Evolutionary conservation across 1,284 basidiomycete genomes (phyloP), one percentile per base, ranked within the genome.

Genomic region (Erythrobasidium hasegawianum): DNA sequence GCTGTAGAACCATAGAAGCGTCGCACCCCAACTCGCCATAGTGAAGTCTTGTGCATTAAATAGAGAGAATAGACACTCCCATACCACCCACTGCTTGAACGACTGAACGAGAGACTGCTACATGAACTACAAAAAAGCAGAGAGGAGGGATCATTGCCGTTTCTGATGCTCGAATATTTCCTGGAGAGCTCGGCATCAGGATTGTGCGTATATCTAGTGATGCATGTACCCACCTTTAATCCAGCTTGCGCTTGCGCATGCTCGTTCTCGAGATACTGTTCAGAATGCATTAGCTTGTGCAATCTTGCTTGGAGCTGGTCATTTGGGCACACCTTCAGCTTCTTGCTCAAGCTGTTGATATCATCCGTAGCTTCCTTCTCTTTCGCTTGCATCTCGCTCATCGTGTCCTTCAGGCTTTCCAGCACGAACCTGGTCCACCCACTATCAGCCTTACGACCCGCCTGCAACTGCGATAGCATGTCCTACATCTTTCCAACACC

Each of bases 131-230:
- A 14, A n/a, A 47, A 47, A 24, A 14, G 22, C 16, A 47, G 43
- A 33, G 11, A 11, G 7, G 5, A 24, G n/a, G n/a, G n/a, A n/a
- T 53, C 26, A 65, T 58, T 65, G 62, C 43, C 56, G 3, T 29
- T 58, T 57, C 27, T 65, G 62, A 41, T 65, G 62, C 16, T 65
- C 62, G 41, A 65, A 65, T n/a, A 65, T 22, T 26, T 65, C 62
- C 55, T 59, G 57, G 13, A n/a, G n/a, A n/a, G n/a, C n/a, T n/a
- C n/a, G n/a, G n/a, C n/a, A n/a, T n/a, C n/a, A n/a, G n/a, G n/a
- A n/a, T n/a, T n/a, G n/a, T n/a, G n/a, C n/a, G n/a, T n/a, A n/a
- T n/a, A n/a, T n/a, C n/a, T n/a, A n/a, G n/a, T n/a, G n/a, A n/a
- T n/a, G n/a, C n/a, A n/a, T 43, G n/a, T 14, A 14, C 22, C 11